Evolutionary conservation across 1,284 basidiomycete species (phyloP), one percentile per base, ranked within the genome.

Genomic region (Cryptococcus sp.): DNA sequence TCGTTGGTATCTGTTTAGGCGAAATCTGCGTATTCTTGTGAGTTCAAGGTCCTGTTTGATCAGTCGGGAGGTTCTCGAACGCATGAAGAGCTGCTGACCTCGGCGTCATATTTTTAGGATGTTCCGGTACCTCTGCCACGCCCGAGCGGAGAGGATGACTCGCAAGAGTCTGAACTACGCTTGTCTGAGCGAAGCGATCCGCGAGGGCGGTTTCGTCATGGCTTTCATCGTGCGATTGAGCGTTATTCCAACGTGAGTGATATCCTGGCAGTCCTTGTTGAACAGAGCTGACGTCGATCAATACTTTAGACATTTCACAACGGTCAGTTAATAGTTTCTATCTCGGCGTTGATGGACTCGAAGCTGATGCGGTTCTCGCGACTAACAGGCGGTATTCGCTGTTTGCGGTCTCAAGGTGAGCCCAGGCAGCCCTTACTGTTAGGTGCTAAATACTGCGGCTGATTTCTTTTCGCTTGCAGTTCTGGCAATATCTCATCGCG

Each of bases 151-250:
- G 39, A 68, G 71, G 49, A 63, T 78, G 48, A 74, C 78, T 16
- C 65, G 69, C 20, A 74, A 73, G 64, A 71, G 61, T 27, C 61
- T 77, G 15, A 73, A 76, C 54, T 80, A 79, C 50, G 77, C 75
- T 3, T 78, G 75, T 57, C 62, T 78, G 17, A 66, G 68, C 19
- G 57, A 70, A 22, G 60, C 78, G 17, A 66, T 80, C 49, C 53
- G 73, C 2, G 66, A 75, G 16, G 79, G 78, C 11, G 77, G 78
- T 0, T 63, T 79, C 22, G 68, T 73, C 50, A 73, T 79, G 47
- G 70, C 70, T 8, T 70, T 66, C 57, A 57, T 78, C 4, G 67
- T 68, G 2, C 61, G 72, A 25, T 53, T 79, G 57, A 73, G 70
- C 25, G 73, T 73, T 1, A 69, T 80, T 4, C 78, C 78, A 0